phyloP scores from a whole-genome alignment of 1,284 basidiomycete species.

The Bondarzewia mesenterica region DNA sequence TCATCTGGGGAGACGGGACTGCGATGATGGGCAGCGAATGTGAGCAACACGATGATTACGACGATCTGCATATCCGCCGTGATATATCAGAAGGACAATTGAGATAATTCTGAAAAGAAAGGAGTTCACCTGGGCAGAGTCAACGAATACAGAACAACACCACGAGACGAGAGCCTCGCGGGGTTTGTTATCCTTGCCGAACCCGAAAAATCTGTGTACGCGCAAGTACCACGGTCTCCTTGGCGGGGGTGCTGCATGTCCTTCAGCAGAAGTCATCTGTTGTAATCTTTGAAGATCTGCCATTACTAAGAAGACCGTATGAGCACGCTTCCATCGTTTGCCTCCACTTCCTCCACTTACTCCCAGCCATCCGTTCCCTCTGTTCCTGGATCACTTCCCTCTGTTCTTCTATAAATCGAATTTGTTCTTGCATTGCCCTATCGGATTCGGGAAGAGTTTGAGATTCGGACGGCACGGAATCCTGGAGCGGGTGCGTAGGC shows the following conservation, averaged over 20 bases:
- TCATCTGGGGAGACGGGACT: conserved; percentile 37
- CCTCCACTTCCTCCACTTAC: too few species aligned
- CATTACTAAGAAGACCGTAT: too few species aligned
- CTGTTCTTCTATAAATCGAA: too few species aligned
- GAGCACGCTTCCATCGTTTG: too few species aligned
- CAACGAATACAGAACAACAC: conserved; percentile 45
- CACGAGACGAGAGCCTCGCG: conserved; percentile 53
- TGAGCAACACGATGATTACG: conserved; percentile 45
- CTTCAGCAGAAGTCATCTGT: not conserved
- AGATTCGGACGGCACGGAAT: too few species aligned
- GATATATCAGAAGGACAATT: not conserved
- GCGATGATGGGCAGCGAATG: conserved; percentile 37
- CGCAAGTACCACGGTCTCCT: not conserved
- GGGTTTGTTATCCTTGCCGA: conserved; percentile 44
- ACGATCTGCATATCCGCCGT: conserved; percentile 32
- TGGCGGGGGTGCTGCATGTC: not conserved
- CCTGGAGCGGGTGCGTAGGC: too few species aligned
- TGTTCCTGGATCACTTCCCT: too few species aligned
- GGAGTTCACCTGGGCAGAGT: conserved; percentile 44
- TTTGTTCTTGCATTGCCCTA: too few species aligned
- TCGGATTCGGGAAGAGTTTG: too few species aligned
- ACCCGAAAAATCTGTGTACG: conserved; percentile 43
- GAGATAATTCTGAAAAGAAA: not conserved
- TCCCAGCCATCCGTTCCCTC: too few species aligned
- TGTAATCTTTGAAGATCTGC: not conserved